Evolutionary conservation across 2,329 filamentous ascomycete genomes (phyloP).

Genomic region (Esteya vermicola): DNA sequence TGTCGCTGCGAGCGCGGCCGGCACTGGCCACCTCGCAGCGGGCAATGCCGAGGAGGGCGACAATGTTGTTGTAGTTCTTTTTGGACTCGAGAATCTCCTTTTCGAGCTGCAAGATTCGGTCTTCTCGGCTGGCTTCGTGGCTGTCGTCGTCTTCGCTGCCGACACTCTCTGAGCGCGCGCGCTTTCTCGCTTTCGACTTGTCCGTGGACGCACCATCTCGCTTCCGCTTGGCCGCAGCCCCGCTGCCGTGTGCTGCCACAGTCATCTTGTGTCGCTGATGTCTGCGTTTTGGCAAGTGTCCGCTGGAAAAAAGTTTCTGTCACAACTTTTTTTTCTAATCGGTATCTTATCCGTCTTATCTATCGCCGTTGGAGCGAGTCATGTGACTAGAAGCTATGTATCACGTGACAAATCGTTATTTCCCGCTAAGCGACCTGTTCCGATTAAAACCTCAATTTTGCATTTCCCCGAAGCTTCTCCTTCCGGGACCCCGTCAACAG

Average conservation of each 20-base stretch:
- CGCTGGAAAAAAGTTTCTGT: neutral
- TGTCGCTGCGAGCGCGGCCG: no score
- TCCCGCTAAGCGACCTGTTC: conserved; percentile 9
- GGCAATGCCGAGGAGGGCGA: conserved; percentile 50
- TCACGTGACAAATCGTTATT: conserved; percentile 19
- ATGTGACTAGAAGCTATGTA: conserved; percentile 2
- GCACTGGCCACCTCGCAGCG: conserved; percentile 22
- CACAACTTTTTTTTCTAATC: conserved; percentile 3
- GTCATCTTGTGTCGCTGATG: neutral
- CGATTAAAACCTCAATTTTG: conserved; percentile 30
- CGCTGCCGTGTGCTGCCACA: conserved; percentile 1
- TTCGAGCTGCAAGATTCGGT: conserved; percentile 62
- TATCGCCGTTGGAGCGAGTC: neutral
- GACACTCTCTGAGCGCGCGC: conserved; percentile 26
- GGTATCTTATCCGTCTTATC: conserved; percentile 4
- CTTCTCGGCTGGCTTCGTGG: conserved; percentile 33
- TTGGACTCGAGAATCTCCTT: conserved; percentile 70
- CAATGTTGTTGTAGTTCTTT: conserved; percentile 86
- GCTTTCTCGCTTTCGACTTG: conserved; percentile 33
- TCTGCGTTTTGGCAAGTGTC: neutral
- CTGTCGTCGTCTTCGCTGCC: conserved; percentile 31
- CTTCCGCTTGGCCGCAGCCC: conserved; percentile 33
- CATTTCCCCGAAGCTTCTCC: conserved; percentile 11
- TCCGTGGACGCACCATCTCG: conserved; percentile 26
- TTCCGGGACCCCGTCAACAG: conserved; percentile 7